Base-by-base conservation (phyloP, 495 filamentous ascomycete species). In the Talaromyces wortmannii region DNA sequence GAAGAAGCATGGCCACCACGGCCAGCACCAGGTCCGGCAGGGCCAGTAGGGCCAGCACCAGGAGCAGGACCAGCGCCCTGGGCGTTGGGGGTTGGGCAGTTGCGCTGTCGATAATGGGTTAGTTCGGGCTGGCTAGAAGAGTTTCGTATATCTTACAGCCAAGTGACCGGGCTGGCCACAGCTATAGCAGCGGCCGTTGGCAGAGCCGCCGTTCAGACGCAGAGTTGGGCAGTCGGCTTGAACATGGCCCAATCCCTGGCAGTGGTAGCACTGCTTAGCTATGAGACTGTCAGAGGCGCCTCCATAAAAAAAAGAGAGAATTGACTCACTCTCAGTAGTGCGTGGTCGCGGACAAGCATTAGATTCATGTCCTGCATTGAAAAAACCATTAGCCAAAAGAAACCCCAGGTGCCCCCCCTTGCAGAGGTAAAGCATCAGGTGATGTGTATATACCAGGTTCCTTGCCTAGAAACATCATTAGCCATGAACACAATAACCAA, bases 211-310 rank as follows among this genome's bases (percentile, higher is more conserved):
- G 68, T 87, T 95, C 57, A 99, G 76, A 64, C 95, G 90, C 55
- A 97, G 81, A 50, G 95, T 99, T 58, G 95, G 95, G 82, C 95
- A 99, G 71, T 97, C 95, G 58, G 95, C 95, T 77, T 99, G 95
- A 64, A 99, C 94, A 68, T 99, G 95, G 55, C 95, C 95, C 57
- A 97, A 80, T 36, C 95, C 95, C 75, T 97, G 94, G 80, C 95
- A 99, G 77, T 97, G 94, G 70, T 99, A 99, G 84, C 95, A 99
- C 77, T 99, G 95, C 83, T 99, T 99, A 43, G 89, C 83, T 86
- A 62, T 32, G 52, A 23, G 50, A 48, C 61, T 60, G 74, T 74
- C 55, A 68, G 51, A 47, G 31, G 56, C n/a, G 31, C 45, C 50
- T 48, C 48, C 29, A n/a, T 11, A 31, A 46, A 50, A 6, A 16